phyloP scores from a whole-genome alignment of 495 filamentous ascomycete genomes.

The Penicillium bovifimosum region DNA sequence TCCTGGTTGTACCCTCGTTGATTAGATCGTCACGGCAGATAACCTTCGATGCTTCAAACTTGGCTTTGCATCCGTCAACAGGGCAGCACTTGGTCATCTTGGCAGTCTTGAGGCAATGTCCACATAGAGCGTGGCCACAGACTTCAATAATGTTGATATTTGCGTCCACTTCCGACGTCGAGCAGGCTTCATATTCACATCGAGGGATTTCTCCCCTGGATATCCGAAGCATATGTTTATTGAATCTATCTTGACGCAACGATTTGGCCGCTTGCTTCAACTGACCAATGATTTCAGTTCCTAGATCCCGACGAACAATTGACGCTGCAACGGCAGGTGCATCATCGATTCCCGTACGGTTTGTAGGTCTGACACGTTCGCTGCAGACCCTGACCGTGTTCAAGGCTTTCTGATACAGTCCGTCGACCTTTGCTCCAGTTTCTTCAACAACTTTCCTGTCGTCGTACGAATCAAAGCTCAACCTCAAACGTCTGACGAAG shows the following conservation, averaged over 20 bases:
- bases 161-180: background rate
- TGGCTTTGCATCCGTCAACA: slow-evolving; percentile 26
- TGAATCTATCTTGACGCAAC: slow-evolving; percentile 29
- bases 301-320: slow-evolving; percentile 4
- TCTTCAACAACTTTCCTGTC: background rate
- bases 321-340: background rate
- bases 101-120: slow-evolving; percentile 24
- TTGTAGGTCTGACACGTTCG: background rate
- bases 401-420: background rate
- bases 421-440: background rate
- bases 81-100: slow-evolving; percentile 17
- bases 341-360: background rate
- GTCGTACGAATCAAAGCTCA: background rate
- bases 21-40: slow-evolving; percentile 27
- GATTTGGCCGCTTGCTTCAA: slow-evolving; percentile 24
- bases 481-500: background rate
- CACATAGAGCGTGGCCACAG: slow-evolving; percentile 50
- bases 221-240: slow-evolving; percentile 11
- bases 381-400: background rate
- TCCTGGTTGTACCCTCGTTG: slow-evolving; percentile 27
- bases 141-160: slow-evolving; percentile 34
- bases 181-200: slow-evolving; percentile 17
- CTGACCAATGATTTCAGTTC: background rate
- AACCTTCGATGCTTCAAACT: slow-evolving; percentile 26
- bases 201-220: slow-evolving; percentile 19